These are phyloP conservation scores for Botrytis byssoidea DNA, from an alignment of 2,329 filamentous ascomycete genomes.

Conservation along the genomic window DNA sequence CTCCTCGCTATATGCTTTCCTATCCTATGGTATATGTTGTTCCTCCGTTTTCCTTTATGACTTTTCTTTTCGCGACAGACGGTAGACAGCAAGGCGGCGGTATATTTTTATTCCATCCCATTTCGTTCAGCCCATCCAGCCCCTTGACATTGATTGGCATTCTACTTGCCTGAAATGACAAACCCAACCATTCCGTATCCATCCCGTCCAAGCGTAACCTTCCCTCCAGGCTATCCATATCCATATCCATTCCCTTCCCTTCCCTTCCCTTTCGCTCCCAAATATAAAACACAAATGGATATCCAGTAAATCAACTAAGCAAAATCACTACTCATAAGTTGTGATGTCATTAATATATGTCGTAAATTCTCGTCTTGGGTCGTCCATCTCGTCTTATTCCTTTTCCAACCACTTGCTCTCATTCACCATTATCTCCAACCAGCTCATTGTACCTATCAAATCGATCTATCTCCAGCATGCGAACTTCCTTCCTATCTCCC, in stretches of 20 bases:
- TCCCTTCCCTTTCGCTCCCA: not conserved
- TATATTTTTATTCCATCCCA: too few relatives aligned
- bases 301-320: not conserved
- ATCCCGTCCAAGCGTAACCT: not conserved
- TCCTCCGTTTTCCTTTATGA: not conserved
- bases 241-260: not conserved
- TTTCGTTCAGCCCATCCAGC: too few relatives aligned
- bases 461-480: slow-evolving; percentile 25
- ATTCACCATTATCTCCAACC: not conserved
- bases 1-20: not conserved
- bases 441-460: not conserved
- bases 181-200: not conserved
- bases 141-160: too few relatives aligned
- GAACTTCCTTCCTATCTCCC: slow-evolving; percentile 22
- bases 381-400: not conserved
- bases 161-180: too few relatives aligned
- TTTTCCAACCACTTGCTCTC: not conserved
- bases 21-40: not conserved
- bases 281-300: slow-evolving; percentile 3
- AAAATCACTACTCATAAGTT: not conserved
- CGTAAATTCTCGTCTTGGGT: not conserved
- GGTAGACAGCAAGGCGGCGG: too few relatives aligned
- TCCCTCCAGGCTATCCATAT: not conserved
- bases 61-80: too few relatives aligned
- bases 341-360: slow-evolving; percentile 9